Evolutionary conservation across 1,139 yeast species (phyloP).

Genomic region (Sugiyamaella xylanicola): DNA sequence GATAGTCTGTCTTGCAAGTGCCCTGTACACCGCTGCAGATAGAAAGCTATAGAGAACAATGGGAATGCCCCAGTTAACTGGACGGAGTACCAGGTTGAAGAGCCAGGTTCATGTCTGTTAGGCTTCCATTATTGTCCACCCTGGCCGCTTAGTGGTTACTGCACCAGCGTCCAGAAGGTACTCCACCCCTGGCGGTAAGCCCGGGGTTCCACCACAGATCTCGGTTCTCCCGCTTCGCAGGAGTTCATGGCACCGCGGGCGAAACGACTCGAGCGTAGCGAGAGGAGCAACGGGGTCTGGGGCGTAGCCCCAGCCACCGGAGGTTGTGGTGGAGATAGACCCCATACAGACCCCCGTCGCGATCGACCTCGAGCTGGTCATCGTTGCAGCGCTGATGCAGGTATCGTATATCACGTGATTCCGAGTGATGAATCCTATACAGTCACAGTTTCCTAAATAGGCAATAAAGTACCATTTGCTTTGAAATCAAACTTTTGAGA

Average conservation of each 20-base stretch:
- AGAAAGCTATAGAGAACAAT: no score
- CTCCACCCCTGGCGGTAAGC: not conserved
- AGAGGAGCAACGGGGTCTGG: not conserved
- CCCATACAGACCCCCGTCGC: not conserved
- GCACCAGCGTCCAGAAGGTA: no score
- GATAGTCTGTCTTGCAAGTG: no score
- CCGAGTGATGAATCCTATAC: not conserved
- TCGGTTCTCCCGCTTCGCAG: not conserved
- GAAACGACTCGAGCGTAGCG: not conserved
- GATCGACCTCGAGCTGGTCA: not conserved
- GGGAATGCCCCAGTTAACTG: no score
- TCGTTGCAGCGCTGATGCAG: not conserved
- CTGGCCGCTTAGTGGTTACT: no score
- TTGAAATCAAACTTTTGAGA: conserved; percentile 14
- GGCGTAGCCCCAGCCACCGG: not conserved
- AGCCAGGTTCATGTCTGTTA: no score
- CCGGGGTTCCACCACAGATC: not conserved
- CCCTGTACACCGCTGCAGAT: no score
- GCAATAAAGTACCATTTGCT: not conserved
- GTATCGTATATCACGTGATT: conserved; percentile 8
- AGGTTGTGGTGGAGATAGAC: not conserved
- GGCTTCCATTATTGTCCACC: no score
- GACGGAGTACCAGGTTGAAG: no score
- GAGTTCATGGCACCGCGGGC: not conserved
- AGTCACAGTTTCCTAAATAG: conserved; percentile 14